Percentiles rank a stretch among this genome's conserved stretches.
phyloP scores from a whole-genome alignment of 179 eudicot genomes.

The Actinidia chinensis region DNA sequence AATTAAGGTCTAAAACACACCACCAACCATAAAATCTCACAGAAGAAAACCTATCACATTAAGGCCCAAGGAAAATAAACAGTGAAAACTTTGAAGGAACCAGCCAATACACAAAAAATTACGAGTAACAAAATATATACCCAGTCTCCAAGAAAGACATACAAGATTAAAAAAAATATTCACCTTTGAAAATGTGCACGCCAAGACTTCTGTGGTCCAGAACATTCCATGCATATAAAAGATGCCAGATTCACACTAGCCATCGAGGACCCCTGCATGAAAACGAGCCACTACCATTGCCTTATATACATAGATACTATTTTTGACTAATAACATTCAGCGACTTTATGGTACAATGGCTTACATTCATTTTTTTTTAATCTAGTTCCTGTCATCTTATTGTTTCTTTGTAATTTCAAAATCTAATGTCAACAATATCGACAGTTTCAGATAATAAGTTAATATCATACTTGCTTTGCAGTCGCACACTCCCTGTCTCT shows the following conservation, averaged over 20 bases:
- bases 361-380: slow-evolving; percentile 1
- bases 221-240: slow-evolving; percentile 95
- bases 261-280: slow-evolving; percentile 93
- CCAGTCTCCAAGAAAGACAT: background rate
- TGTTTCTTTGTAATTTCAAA: background rate
- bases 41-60: background rate
- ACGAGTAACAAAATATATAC: background rate
- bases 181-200: slow-evolving; percentile 95
- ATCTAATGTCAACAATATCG: background rate
- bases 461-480: slow-evolving; percentile 65
- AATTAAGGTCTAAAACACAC: too few species aligned
- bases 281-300: slow-evolving; percentile 7
- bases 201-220: slow-evolving; percentile 98
- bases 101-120: background rate
- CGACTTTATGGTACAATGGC: background rate
- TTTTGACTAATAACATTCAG: background rate
- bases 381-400: background rate
- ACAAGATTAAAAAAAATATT: slow-evolving; percentile 24
- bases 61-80: background rate
- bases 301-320: background rate
- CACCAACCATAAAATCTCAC: too few species aligned
- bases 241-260: slow-evolving; percentile 95
- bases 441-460: background rate
- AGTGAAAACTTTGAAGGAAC: background rate
- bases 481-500: slow-evolving; percentile 97